Evolutionary conservation across 805 yeast genomes (phyloP).

Genomic region (Pichia phayaonensis): DNA sequence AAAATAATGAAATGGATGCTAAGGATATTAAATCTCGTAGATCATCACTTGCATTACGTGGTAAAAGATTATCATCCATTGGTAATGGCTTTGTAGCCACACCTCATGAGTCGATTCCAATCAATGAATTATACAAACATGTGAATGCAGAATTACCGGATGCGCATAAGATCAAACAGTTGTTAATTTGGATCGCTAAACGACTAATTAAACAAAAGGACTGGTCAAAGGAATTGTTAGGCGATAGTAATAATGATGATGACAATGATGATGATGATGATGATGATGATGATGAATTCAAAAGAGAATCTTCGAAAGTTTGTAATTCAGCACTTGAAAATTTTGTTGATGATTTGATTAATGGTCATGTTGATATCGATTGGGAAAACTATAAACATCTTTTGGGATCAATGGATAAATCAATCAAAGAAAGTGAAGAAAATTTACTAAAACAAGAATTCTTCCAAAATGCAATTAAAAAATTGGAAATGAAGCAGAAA

Average conservation of each 20-base stretch:
- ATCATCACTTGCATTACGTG: conserved; percentile 49
- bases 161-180: conserved; percentile 65
- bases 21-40: conserved; percentile 26
- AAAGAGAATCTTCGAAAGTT: neutral
- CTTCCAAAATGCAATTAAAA: conserved; percentile 36
- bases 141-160: conserved; percentile 57
- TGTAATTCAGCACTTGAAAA: conserved; percentile 48
- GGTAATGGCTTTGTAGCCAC: conserved; percentile 65
- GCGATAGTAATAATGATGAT: conserved; percentile 15
- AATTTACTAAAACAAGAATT: conserved; percentile 42
- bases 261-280: neutral
- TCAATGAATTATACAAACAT: conserved; percentile 50
- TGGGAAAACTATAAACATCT: conserved; percentile 35
- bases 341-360: conserved; percentile 46
- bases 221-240: neutral
- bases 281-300: conserved; percentile 18
- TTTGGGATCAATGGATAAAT: neutral
- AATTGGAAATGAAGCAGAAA: conserved; percentile 38
- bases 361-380: conserved; percentile 54
- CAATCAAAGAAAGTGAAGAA: conserved; percentile 49
- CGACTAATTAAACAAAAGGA: conserved; percentile 30
- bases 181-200: conserved; percentile 61
- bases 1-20: neutral
- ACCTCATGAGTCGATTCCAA: conserved; percentile 57
- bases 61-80: conserved; percentile 64